A percentile compares a stretch with the other conserved stretches of the same genome.
Evolutionary conservation across 2,329 filamentous ascomycete genomes (phyloP).

Genomic region (Alternaria panax): DNA sequence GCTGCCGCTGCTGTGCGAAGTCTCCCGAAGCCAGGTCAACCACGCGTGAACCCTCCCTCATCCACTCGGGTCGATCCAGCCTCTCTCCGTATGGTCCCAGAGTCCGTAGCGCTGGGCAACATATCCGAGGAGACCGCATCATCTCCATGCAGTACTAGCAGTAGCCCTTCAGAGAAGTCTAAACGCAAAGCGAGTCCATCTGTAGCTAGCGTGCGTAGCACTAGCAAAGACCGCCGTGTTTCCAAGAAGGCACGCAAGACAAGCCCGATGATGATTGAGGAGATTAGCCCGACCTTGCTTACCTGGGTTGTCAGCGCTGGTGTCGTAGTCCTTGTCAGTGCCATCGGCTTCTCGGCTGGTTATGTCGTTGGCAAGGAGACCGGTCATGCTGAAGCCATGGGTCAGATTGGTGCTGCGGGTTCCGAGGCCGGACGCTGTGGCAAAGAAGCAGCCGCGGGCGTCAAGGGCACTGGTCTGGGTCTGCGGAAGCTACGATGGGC

Average conservation of each 20-base stretch:
- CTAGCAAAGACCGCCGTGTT: slow-evolving; percentile 54
- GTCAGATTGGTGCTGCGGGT: slow-evolving; percentile 39
- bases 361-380: slow-evolving; percentile 68
- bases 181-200: slow-evolving; percentile 56
- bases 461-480: slow-evolving; percentile 39
- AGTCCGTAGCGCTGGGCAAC: slow-evolving; percentile 64
- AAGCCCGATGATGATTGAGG: slow-evolving; percentile 44
- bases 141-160: slow-evolving; percentile 37
- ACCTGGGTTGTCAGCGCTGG: slow-evolving; percentile 72
- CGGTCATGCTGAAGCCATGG: slow-evolving; percentile 59
- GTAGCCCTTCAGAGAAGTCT: slow-evolving; percentile 46
- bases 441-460: slow-evolving; percentile 40
- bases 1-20: slow-evolving; percentile 89
- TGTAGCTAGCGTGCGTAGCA: slow-evolving; percentile 44
- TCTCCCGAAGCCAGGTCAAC: slow-evolving; percentile 68
- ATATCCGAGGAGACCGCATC: slow-evolving; percentile 37
- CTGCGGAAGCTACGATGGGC: slow-evolving; percentile 44
- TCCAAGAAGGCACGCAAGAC: slow-evolving; percentile 54
- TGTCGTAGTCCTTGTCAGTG: slow-evolving; percentile 69
- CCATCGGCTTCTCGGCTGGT: slow-evolving; percentile 70
- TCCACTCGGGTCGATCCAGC: slow-evolving; percentile 57
- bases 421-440: slow-evolving; percentile 43
- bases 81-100: slow-evolving; percentile 66
- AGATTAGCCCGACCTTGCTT: slow-evolving; percentile 66
- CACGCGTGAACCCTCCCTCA: slow-evolving; percentile 42